phyloP scores from a whole-genome alignment of 768 basidiomycete species.

The Tricholoma hemisulphureum region DNA sequence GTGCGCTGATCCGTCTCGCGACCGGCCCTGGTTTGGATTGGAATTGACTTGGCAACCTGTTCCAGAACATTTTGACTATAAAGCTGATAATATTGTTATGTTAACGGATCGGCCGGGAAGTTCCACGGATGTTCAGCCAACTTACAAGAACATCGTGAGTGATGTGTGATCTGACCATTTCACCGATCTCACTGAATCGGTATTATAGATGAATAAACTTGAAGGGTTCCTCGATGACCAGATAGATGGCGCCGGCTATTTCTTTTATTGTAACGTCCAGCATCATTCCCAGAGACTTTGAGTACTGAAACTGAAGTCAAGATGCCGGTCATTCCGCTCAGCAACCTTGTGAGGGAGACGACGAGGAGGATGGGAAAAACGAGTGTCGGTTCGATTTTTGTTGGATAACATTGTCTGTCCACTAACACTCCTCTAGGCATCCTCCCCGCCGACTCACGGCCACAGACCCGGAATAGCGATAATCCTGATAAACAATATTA shows the following conservation, averaged over 20 bases:
- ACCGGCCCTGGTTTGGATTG: too few species aligned
- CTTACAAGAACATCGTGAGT: conserved; percentile 2
- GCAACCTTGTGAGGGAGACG: not conserved
- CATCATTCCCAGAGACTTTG: too few species aligned
- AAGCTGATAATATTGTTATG: not conserved
- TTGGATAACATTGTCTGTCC: not conserved
- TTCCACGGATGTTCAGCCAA: not conserved
- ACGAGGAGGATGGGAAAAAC: not conserved
- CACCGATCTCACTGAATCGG: not conserved
- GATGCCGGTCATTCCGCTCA: conserved; percentile 1
- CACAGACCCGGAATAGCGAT: not conserved
- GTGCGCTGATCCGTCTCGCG: not conserved
- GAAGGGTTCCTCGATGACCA: not conserved
- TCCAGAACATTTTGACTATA: not conserved
- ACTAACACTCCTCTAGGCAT: not conserved
- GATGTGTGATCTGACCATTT: not conserved
- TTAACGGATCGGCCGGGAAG: not conserved
- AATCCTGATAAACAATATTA: not conserved
- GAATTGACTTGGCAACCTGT: not conserved
- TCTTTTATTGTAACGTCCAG: not conserved
- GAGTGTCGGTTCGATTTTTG: not conserved
- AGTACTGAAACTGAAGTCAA: not conserved
- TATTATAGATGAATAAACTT: not conserved
- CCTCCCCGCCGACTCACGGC: not conserved
- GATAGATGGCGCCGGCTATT: not conserved